These are phyloP conservation scores for Phialocephala subalpina DNA, from an alignment of 2,329 filamentous ascomycete genomes.

Conservation along the genomic window DNA sequence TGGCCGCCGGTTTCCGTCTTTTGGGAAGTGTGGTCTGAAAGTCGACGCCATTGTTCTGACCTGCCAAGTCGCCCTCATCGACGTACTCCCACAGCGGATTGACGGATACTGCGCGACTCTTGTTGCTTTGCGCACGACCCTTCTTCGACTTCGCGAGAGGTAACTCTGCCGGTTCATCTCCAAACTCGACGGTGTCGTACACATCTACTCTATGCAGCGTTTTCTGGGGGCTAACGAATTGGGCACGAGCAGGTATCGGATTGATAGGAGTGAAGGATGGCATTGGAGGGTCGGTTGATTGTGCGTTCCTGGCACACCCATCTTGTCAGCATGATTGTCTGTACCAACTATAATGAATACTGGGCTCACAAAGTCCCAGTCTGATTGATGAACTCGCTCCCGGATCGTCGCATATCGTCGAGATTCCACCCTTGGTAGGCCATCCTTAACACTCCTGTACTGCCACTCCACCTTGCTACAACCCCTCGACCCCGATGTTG, in stretches of 20 bases:
- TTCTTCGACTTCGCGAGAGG: slow-evolving; percentile 22
- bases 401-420: not conserved
- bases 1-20: slow-evolving; percentile 28
- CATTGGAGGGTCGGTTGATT: not conserved
- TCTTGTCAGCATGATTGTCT: not conserved
- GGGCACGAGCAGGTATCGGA: slow-evolving; percentile 14
- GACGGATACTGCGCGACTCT: slow-evolving; percentile 26
- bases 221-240: slow-evolving; percentile 28
- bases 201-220: slow-evolving; percentile 25
- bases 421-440: not conserved
- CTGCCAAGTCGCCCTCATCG: slow-evolving; percentile 30
- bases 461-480: not conserved
- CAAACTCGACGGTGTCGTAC: slow-evolving; percentile 25
- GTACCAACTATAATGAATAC: not conserved
- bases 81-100: slow-evolving; percentile 29
- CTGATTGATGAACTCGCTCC: not conserved
- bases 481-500: not conserved
- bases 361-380: not conserved
- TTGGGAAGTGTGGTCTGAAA: slow-evolving; percentile 22
- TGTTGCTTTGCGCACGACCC: slow-evolving; percentile 14
- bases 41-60: slow-evolving; percentile 20
- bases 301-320: not conserved
- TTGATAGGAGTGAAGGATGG: slow-evolving; percentile 38
- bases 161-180: slow-evolving; percentile 12
- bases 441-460: not conserved